A percentile compares a stretch with the other conserved stretches of the same genome.
These are phyloP conservation scores for Melastoma candidum DNA, from an alignment of 441 rosid genomes.

Conservation along the genomic window DNA sequence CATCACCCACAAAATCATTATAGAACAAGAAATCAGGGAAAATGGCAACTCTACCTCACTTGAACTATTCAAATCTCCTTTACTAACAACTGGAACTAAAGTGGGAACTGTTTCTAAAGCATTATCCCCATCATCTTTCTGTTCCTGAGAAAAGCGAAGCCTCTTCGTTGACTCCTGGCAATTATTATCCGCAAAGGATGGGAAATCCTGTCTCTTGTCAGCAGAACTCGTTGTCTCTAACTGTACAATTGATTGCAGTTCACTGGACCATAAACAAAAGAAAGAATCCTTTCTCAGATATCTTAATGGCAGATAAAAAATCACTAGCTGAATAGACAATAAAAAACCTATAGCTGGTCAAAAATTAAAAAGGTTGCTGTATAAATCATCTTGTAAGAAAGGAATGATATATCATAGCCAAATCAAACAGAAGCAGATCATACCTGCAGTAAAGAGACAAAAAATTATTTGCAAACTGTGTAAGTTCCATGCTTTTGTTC, in stretches of 20 bases:
- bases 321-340: no score
- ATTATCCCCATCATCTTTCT: conserved; percentile 28
- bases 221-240: conserved; percentile 33
- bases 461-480: conserved; percentile 65
- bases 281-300: neutral
- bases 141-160: conserved; percentile 24
- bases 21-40: conserved; percentile 7
- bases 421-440: conserved; percentile 4
- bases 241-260: conserved; percentile 45
- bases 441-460: conserved; percentile 94
- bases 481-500: conserved; percentile 39
- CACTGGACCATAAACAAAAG: conserved; percentile 28
- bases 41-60: conserved; percentile 32
- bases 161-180: conserved; percentile 42
- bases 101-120: conserved; percentile 23
- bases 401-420: neutral
- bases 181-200: conserved; percentile 30
- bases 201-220: conserved; percentile 41
- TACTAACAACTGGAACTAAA: conserved; percentile 24
- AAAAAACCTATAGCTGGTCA: no score
- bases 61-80: conserved; percentile 14
- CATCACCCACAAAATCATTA: neutral
- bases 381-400: no score
- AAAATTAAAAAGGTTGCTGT: no score
- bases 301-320: neutral